Evolutionary conservation across 1,284 basidiomycete genomes (phyloP), one percentile per base, ranked within the genome.

Genomic region (Cystobasidiaceae sp.): DNA sequence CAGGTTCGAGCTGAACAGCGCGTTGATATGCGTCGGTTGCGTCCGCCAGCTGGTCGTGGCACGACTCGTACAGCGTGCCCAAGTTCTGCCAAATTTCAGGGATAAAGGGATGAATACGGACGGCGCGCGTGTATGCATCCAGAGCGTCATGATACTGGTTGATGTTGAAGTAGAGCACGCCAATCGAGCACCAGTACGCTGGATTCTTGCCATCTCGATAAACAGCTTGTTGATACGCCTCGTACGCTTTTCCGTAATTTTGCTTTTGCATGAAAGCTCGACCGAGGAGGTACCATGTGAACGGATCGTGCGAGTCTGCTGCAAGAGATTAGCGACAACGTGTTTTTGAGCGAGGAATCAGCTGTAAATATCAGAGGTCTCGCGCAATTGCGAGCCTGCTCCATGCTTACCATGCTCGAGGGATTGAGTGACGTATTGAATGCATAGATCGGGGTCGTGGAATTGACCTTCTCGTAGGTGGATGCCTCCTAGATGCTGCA

Each of bases 11-110:
- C 77, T 96, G 92, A 61, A 86, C 85, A 0, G 93, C 93, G 21
- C 92, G 84, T 6, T 89, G 89, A 74, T 99, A 98, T 0, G 96
- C 94, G 72, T 99, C 94, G 74, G 98, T 97, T 32, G 96, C 94
- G 75, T 98, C 96, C 48, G 89, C 88, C 75, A 97, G 93, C 78
- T 98, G 96, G 77, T 98, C 97, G 80, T 98, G 98, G 82, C 94
- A 98, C 69, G 88, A 90, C 78, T 99, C 94, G 77, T 98, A 99
- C 0, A 98, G 81, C 69, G 87, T 90, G 50, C 94, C 96, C 27
- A 98, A 85, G 79, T 98, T 93, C 78, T 93, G 97, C 94, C 96
- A 98, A 3, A 98, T 94, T 77, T 98, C 94, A 54, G 91, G 93
- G 71, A 99, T 97, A 82, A 96, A 98, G 0, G 94, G 94, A 75